Evolutionary conservation across 164 flowering plant genomes (phyloP).

Genomic region (Tetracentron sinense): DNA sequence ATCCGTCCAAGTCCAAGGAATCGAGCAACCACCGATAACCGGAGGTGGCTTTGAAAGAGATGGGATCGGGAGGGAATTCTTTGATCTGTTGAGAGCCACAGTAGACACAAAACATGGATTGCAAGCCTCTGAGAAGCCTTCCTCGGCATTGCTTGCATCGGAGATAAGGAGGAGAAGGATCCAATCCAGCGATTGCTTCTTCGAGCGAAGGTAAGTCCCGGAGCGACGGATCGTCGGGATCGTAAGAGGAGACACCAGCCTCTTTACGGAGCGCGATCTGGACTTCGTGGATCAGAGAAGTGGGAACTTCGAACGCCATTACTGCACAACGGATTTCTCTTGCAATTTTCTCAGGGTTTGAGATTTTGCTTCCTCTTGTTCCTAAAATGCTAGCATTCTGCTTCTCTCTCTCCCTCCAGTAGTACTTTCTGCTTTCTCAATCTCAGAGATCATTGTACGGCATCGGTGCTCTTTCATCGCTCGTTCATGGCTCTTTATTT

Average conservation of each 20-base stretch:
- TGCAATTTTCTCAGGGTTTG: neutral
- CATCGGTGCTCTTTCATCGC: no score
- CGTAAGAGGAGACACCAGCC: constrained; percentile 43
- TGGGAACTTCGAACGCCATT: constrained; percentile 43
- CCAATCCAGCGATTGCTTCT: constrained; percentile 38
- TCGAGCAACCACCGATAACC: constrained; percentile 57
- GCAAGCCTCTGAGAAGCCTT: constrained; percentile 48
- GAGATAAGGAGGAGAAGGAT: constrained; percentile 54
- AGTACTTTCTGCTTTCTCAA: no score
- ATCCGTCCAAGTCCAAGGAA: constrained; percentile 59
- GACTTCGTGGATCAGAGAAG: constrained; percentile 35
- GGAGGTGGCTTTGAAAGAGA: constrained; percentile 44
- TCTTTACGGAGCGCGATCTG: constrained; percentile 46
- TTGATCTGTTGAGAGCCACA: constrained; percentile 42
- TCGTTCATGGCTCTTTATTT: no score
- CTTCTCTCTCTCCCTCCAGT: no score
- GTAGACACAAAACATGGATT: constrained; percentile 55
- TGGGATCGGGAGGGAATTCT: constrained; percentile 47
- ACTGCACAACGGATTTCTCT: neutral
- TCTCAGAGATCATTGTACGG: no score
- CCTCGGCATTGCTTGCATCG: constrained; percentile 66
- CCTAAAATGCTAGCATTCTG: no score
- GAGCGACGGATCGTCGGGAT: constrained; percentile 37
- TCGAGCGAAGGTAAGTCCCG: constrained; percentile 37
- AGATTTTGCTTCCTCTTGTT: no score